Percentiles rank a stretch among this genome's conserved stretches.
Conservation (phyloP, 371 early-diverging fungal species). For the Rhizopus arrhizus region DNA sequence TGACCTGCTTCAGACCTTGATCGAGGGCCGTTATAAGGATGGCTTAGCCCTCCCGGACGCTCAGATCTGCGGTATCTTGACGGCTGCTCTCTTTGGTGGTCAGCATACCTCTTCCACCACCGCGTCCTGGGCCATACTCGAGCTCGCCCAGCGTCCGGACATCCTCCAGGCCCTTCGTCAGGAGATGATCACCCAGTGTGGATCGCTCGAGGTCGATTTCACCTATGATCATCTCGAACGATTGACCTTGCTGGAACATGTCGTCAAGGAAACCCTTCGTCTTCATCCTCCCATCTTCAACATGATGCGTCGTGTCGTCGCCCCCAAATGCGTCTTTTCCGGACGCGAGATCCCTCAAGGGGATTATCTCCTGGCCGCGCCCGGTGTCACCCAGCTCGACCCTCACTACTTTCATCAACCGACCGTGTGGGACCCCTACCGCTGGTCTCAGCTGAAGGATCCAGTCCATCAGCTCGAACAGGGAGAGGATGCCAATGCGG, state of each 20-base stretch:
- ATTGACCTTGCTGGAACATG: conserved; percentile 74
- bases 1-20: conserved; percentile 84
- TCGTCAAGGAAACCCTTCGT: conserved; percentile 89
- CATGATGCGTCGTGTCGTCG: conserved; percentile 90
- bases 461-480: conserved; percentile 52
- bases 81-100: conserved; percentile 94
- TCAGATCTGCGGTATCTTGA: conserved; percentile 92
- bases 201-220: conserved; percentile 61
- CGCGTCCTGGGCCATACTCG: conserved; percentile 88
- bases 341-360: conserved; percentile 88
- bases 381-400: conserved; percentile 84
- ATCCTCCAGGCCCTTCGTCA: conserved; percentile 58
- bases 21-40: conserved; percentile 87
- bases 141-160: conserved; percentile 81
- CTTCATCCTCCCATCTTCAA: conserved; percentile 92
- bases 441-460: conserved; percentile 69
- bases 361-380: conserved; percentile 83
- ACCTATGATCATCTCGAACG: conserved; percentile 80
- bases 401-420: conserved; percentile 78
- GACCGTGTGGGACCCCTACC: conserved; percentile 74
- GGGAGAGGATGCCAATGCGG: conserved; percentile 72
- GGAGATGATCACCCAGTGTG: conserved; percentile 66
- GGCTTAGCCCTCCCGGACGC: conserved; percentile 77
- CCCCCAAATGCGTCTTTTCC: conserved; percentile 63
- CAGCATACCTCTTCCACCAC: conserved; percentile 97